Evolutionary conservation across 2,329 filamentous ascomycete genomes (phyloP), one percentile per base, ranked within the genome.

Genomic region (Botrytis paeoniae): DNA sequence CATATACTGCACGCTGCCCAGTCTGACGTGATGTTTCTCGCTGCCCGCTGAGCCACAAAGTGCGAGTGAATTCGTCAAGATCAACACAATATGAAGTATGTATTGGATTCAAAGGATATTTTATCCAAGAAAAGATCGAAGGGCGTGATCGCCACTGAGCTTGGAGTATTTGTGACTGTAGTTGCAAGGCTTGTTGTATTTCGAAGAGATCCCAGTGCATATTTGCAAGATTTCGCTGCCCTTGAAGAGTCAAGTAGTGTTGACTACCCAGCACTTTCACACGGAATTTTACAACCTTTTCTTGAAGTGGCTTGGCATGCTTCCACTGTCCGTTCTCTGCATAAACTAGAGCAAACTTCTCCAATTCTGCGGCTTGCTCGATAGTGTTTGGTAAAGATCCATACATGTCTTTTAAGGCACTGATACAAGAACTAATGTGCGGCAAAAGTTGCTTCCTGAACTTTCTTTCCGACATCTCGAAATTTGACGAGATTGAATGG

Each of bases 271-370:
- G 73, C 16, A 45, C 64, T 63, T 73, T 74, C 22, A 39, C 43
- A 37, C 73, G 68, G 14, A 74, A 64, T 25, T 37, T 29, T 18
- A 74, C 62, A 25, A 74, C 70, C 29, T 73, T 76, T 10, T 69
- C 54, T 25, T 78, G 78, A 29, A 80, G 66, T 16, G 62, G 72
- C 29, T 73, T 70, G 22, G 79, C 78, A 41, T 73, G 75, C 48
- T 73, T 76, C 79, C 79, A 80, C 39, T 76, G 51, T 12, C 78
- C 79, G 45, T 76, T 78, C 70, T 80, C 78, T 25, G 79, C 78
- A 71, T 79, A 79, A 14, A 79, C 76, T 7, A 68, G 73, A 37
- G 71, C 78, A 68, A 80, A 80, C 41, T 73, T 79, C 62, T 79
- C 76, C 8, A 76, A 65, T 43, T 76, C 70, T 25, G 76, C 72